A percentile compares a stretch with the other conserved stretches of the same genome.
Evolutionary conservation across 495 filamentous ascomycete species (phyloP).

Genomic region (Penicillium paxilli): DNA sequence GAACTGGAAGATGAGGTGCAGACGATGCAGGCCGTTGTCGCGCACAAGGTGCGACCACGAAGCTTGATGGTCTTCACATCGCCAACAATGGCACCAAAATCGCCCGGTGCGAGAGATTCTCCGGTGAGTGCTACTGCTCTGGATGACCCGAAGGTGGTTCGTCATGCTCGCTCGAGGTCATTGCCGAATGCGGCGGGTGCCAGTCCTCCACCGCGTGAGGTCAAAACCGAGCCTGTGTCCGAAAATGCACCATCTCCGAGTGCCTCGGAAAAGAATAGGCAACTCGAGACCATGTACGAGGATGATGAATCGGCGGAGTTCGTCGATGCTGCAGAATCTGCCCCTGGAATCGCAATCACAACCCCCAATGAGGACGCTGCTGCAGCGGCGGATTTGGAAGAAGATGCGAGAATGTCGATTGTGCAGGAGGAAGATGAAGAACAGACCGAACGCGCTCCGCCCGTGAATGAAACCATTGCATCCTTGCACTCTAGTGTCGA

Average conservation of each 20-base stretch:
- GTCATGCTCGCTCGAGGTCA: slow-evolving; percentile 56
- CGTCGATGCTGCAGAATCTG: slow-evolving; percentile 26
- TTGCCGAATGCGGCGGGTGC: slow-evolving; percentile 45
- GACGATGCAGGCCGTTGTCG: slow-evolving; percentile 47
- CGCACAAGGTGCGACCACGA: slow-evolving; percentile 57
- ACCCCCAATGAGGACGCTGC: slow-evolving; percentile 12
- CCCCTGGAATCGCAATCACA: slow-evolving; percentile 24
- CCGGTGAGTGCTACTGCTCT: slow-evolving; percentile 31
- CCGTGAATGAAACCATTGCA: slow-evolving; percentile 22
- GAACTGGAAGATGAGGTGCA: slow-evolving; percentile 61
- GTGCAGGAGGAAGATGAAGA: slow-evolving; percentile 28
- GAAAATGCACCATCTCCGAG: slow-evolving; percentile 27
- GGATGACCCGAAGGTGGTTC: slow-evolving; percentile 17
- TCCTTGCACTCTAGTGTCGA: slow-evolving; percentile 19
- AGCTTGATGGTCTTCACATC: slow-evolving; percentile 59
- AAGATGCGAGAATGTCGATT: slow-evolving; percentile 23
- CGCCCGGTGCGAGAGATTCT: slow-evolving; percentile 34
- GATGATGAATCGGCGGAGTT: slow-evolving; percentile 35
- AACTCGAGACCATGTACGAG: slow-evolving; percentile 46
- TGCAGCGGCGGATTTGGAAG: slow-evolving; percentile 9
- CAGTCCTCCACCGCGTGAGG: slow-evolving; percentile 16
- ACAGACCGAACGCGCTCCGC: slow-evolving; percentile 6
- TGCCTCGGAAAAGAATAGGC: slow-evolving; percentile 34
- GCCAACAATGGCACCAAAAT: slow-evolving; percentile 32
- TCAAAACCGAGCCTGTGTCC: slow-evolving; percentile 15